A percentile compares a stretch with the other conserved stretches of the same genome.
phyloP scores from a whole-genome alignment of 768 basidiomycete species.

The Lentinus brumalis region DNA sequence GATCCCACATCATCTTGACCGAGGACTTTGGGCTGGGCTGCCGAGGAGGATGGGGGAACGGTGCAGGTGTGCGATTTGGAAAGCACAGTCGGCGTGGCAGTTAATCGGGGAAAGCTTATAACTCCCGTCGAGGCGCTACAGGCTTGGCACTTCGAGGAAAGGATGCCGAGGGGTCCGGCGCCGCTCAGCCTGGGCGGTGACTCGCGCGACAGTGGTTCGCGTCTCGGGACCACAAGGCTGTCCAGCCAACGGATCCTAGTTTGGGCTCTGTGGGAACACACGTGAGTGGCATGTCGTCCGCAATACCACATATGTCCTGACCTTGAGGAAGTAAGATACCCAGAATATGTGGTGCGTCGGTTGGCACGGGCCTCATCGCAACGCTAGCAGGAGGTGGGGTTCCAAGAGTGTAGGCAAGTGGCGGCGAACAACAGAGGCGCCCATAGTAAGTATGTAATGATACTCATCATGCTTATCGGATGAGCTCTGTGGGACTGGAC shows the following conservation, averaged over 20 bases:
- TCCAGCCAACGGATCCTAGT: conserved; percentile 9
- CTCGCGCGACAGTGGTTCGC: neutral
- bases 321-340: no score
- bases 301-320: no score
- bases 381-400: no score
- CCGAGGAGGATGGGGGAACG: neutral
- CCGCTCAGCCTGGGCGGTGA: conserved; percentile 4
- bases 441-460: no score
- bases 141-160: no score
- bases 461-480: no score
- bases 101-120: conserved; percentile 15
- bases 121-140: conserved; percentile 5
- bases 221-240: conserved; percentile 10
- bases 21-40: neutral
- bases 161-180: no score
- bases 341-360: no score
- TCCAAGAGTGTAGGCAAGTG: no score
- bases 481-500: no score
- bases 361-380: no score
- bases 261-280: conserved; percentile 1
- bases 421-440: no score
- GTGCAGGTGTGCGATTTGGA: conserved; percentile 9
- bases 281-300: neutral
- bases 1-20: conserved; percentile 23
- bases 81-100: conserved; percentile 11